Conservation (phyloP, 495 filamentous ascomycete species). For the Penicillium waksmanii region DNA sequence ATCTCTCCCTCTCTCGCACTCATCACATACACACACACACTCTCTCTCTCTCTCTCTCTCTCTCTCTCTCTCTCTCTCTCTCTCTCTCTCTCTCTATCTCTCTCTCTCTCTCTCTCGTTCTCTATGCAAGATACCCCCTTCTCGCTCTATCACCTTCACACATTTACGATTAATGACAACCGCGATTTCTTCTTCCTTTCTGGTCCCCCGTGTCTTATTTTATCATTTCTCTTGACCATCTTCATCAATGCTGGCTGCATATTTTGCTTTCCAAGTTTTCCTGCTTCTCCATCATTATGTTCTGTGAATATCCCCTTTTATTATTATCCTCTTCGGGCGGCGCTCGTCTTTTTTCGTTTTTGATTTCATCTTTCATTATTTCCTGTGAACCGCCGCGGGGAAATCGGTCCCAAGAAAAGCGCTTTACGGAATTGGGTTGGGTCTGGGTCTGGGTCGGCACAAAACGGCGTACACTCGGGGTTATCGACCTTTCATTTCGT, state of each 20-base stretch:
- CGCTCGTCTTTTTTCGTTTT: constrained; percentile 25
- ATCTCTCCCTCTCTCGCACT: constrained; percentile 12
- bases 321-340: constrained; percentile 26
- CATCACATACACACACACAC: not conserved
- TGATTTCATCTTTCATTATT: not conserved
- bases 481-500: constrained; percentile 13
- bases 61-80: constrained; percentile 3
- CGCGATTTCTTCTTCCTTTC: constrained; percentile 17
- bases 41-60: not conserved
- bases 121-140: constrained; percentile 6
- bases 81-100: constrained; percentile 11
- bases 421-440: constrained; percentile 23
- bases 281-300: constrained; percentile 13
- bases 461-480: constrained; percentile 21
- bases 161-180: constrained; percentile 25
- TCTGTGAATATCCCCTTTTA: constrained; percentile 36
- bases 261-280: constrained; percentile 9
- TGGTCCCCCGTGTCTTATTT: constrained; percentile 14
- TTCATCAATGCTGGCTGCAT: constrained; percentile 28
- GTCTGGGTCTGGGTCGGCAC: constrained; percentile 23
- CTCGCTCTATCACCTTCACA: constrained; percentile 6
- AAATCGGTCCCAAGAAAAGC: constrained; percentile 28
- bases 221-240: constrained; percentile 9
- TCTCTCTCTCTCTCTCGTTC: constrained; percentile 1
- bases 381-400: constrained; percentile 4